Conservation (phyloP, 176 grass and related monocot species). For the Tillandsia leiboldiana region DNA sequence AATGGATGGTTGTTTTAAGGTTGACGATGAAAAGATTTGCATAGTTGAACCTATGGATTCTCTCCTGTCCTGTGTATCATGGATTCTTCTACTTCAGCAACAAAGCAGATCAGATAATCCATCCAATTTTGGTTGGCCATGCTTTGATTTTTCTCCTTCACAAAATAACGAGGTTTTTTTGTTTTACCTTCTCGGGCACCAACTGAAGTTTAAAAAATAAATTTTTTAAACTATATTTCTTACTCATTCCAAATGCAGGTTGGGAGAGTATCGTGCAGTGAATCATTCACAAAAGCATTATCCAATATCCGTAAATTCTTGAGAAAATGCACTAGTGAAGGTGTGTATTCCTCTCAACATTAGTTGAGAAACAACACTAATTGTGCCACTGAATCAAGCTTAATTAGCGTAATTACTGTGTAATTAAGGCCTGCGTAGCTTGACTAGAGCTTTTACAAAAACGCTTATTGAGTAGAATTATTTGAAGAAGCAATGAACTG, state of each 20-base stretch:
- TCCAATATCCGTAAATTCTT: slow-evolving; percentile 49
- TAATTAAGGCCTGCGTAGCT: no score
- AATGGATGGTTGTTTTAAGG: slow-evolving; percentile 57
- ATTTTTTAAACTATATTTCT: no score
- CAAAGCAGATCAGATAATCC: slow-evolving; percentile 35
- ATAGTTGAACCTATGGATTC: slow-evolving; percentile 59
- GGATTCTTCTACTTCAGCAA: slow-evolving; percentile 44
- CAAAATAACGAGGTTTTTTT: slow-evolving; percentile 67
- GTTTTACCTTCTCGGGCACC: not conserved
- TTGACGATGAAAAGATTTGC: slow-evolving; percentile 52
- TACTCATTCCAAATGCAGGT: slow-evolving; percentile 23
- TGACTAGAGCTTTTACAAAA: no score
- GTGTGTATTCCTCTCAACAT: slow-evolving; percentile 34
- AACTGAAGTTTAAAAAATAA: no score
- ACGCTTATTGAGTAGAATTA: no score
- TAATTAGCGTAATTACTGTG: no score
- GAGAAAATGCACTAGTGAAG: slow-evolving; percentile 43
- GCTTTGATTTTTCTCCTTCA: slow-evolving; percentile 70
- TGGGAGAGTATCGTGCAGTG: slow-evolving; percentile 48
- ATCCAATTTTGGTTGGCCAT: slow-evolving; percentile 47
- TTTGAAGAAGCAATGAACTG: no score
- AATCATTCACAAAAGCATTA: slow-evolving; percentile 62
- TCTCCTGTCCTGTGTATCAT: slow-evolving; percentile 61
- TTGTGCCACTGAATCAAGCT: no score
- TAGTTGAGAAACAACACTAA: not conserved